Conservation (phyloP, 805 yeast species). For the Hanseniaspora jakobsenii region DNA sequence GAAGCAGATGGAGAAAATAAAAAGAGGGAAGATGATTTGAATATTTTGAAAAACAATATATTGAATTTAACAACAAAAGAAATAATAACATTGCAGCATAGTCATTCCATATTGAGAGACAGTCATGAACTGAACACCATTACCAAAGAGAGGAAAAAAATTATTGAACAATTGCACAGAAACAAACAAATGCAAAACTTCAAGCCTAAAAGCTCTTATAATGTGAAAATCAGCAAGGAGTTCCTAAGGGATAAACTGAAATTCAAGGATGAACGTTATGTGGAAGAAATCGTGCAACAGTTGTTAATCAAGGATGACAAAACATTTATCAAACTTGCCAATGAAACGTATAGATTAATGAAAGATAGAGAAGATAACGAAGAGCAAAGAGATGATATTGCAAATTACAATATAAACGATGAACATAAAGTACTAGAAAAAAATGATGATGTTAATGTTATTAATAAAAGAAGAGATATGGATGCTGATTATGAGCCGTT, state of each 20-base stretch:
- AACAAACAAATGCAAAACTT: background rate
- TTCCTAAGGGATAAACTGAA: background rate
- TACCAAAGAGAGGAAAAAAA: conserved; percentile 1
- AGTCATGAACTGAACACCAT: background rate
- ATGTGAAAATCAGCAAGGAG: background rate
- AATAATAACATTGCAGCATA: conserved; percentile 4
- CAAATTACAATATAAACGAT: background rate
- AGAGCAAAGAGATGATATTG: background rate
- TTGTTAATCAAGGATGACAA: conserved; percentile 1
- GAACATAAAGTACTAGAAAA: background rate
- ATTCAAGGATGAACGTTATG: background rate
- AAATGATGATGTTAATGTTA: background rate
- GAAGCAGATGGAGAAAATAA: no score
- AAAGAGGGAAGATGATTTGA: background rate
- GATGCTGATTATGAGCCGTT: no score
- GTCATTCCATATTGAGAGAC: conserved; percentile 6
- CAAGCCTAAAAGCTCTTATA: background rate
- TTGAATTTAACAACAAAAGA: conserved; percentile 7
- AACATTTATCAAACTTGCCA: background rate
- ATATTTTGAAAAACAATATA: conserved; percentile 6
- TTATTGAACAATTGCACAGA: background rate
- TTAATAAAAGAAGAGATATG: no score
- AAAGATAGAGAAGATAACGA: background rate
- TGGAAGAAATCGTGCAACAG: background rate
- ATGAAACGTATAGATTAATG: background rate